Base-by-base conservation (phyloP, 257 asterid genomes). In the Solanum virginianum region DNA sequence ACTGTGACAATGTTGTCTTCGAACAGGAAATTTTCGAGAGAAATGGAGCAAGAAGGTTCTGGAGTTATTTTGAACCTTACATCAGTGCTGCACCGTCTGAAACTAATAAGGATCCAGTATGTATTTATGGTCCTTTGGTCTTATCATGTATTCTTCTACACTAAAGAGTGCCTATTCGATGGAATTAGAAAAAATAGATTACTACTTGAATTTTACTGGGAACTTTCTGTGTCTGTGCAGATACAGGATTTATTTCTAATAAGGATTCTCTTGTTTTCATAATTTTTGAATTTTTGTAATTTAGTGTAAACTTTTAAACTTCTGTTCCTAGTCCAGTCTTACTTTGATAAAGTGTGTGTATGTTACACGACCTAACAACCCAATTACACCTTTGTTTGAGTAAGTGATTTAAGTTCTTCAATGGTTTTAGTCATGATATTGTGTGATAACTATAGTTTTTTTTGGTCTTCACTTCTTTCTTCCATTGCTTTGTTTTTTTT, bases 41-140 rank as follows among this genome's bases (percentile, higher is more conserved):
- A 86, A 93, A 90, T 83, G 97, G 93, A 60, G 95, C 97, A 55
- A 86, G 88, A 70, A 90, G 90, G 90, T 96, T 96, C 88, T 96
- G 99, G 98, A 92, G 86, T 91, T 95, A 96, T 89, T 95, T 96
- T 84, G 96, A 92, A 81, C 86, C 89, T 80, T 94, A 91, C 88
- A 87, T 85, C 45, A 86, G 87, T 75, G 84, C 86, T 60, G 85
- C 92, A 66, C 89, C 86, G 81, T 82, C 85, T 81, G 92, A 90
- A 85, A 87, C 85, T 88, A 93, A 89, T 47, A 86, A 87, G 81
- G 91, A 93, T 68, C 82, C 83, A 84, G 99, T 96, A 90, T 72
- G 93, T 74, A 53, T 57, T 74, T 63, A 72, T 12, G 29, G 79
- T 88, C 74, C 24, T 62, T 53, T 60, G 65, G 65, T 2, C 82